These are phyloP conservation scores for Neonectria ditissima DNA, from an alignment of 2,329 filamentous ascomycete species.

Conservation along the genomic window DNA sequence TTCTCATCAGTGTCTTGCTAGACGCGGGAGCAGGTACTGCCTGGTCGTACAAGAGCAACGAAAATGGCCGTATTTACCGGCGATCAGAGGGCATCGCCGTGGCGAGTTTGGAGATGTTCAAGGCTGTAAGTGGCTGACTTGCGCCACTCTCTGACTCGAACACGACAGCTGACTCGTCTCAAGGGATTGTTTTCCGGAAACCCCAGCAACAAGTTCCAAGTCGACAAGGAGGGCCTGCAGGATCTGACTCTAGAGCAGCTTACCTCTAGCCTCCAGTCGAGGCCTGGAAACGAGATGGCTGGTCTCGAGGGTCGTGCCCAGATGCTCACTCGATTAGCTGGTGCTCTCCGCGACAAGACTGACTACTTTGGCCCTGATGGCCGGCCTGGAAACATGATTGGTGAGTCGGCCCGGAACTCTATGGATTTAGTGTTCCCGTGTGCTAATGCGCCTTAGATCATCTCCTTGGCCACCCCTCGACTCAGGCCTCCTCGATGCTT, in stretches of 20 bases:
- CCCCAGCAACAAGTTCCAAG: conserved; percentile 83
- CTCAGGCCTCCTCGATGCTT: conserved; percentile 87
- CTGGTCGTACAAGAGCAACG: conserved; percentile 93
- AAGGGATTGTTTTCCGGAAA: conserved; percentile 88
- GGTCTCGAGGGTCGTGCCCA: conserved; percentile 87
- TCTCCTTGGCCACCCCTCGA: conserved; percentile 90
- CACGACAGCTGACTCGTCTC: conserved; percentile 32
- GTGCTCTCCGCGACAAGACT: conserved; percentile 79
- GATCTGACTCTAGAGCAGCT: conserved; percentile 80
- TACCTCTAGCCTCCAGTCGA: conserved; percentile 86
- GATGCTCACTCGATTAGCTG: conserved; percentile 79
- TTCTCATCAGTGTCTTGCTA: conserved; percentile 82
- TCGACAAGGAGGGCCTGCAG: conserved; percentile 85
- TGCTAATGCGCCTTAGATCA: conserved; percentile 73
- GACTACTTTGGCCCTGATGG: conserved; percentile 88
- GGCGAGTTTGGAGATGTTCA: conserved; percentile 89
- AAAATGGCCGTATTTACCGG: conserved; percentile 84
- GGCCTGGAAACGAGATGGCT: conserved; percentile 81
- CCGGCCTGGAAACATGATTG: conserved; percentile 93
- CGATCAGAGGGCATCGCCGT: conserved; percentile 90
- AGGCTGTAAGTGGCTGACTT: conserved; percentile 63
- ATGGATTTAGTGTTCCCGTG: not conserved
- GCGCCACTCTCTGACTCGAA: not conserved
- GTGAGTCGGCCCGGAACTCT: conserved; percentile 60
- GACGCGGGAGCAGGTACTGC: conserved; percentile 89